Percentiles rank a stretch among this genome's conserved stretches.
These are phyloP conservation scores for Colletotrichum abscissum DNA, from an alignment of 2,329 filamentous ascomycete species.

Conservation along the genomic window DNA sequence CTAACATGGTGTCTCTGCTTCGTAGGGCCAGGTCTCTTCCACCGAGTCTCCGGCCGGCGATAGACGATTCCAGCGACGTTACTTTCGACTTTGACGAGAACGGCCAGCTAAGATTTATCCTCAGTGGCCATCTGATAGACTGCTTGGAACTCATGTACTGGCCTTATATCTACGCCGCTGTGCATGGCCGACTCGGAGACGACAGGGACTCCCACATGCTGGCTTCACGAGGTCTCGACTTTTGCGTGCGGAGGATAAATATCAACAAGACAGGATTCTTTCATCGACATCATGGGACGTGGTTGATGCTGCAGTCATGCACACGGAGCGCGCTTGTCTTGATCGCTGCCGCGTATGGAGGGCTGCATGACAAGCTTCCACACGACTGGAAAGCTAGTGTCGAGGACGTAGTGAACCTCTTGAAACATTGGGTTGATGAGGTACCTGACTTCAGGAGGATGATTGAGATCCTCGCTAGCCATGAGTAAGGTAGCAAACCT, in stretches of 20 bases:
- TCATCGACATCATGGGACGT: constrained; percentile 39
- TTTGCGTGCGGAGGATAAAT: constrained; percentile 32
- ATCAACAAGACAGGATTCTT: constrained; percentile 36
- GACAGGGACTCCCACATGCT: not conserved
- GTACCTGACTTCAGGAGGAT: not conserved
- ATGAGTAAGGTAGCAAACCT: too few relatives aligned
- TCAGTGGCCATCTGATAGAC: constrained; percentile 20
- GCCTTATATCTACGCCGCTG: constrained; percentile 12
- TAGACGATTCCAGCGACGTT: not conserved
- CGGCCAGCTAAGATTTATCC: constrained; percentile 24
- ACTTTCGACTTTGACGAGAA: constrained; percentile 10
- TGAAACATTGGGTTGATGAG: not conserved
- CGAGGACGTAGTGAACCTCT: not conserved
- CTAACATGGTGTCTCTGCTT: not conserved
- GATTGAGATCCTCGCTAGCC: too few relatives aligned
- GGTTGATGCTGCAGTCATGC: constrained; percentile 39
- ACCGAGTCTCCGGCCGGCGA: not conserved
- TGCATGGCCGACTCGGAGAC: not conserved
- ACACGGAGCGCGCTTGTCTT: constrained; percentile 35
- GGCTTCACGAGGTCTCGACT: constrained; percentile 3
- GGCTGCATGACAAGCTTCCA: constrained; percentile 37
- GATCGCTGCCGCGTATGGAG: not conserved
- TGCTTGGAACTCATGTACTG: constrained; percentile 24
- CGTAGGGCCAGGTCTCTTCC: not conserved
- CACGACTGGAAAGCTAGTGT: not conserved